Percentiles rank a stretch among this genome's conserved stretches.
Conservation (phyloP, 495 filamentous ascomycete genomes). For the Podospora sp. region DNA sequence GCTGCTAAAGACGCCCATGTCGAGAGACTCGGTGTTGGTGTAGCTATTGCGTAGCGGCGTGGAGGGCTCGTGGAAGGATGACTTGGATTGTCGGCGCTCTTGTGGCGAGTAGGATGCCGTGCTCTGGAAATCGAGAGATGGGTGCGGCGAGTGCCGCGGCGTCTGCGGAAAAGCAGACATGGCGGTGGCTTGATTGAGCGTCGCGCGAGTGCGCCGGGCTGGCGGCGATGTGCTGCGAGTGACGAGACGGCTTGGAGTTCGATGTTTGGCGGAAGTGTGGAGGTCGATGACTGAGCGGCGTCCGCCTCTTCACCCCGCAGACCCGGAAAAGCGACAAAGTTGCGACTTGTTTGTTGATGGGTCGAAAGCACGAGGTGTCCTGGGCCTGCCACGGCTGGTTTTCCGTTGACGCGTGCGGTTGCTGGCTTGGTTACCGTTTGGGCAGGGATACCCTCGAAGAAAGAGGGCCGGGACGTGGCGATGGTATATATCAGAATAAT, state of each 20-base stretch:
- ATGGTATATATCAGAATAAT: slow-evolving; percentile 17
- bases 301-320: not conserved
- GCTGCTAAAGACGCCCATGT: slow-evolving; percentile 53
- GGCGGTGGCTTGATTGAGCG: slow-evolving; percentile 5
- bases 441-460: slow-evolving; percentile 24
- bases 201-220: not conserved
- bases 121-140: slow-evolving; percentile 63
- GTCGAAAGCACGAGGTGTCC: not conserved
- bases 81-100: slow-evolving; percentile 56
- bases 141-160: slow-evolving; percentile 65
- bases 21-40: slow-evolving; percentile 48
- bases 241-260: not conserved
- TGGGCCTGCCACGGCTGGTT: not conserved
- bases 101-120: slow-evolving; percentile 47
- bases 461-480: not conserved
- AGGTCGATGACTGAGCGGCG: not conserved
- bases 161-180: slow-evolving; percentile 60
- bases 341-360: slow-evolving; percentile 3
- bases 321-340: not conserved
- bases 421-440: slow-evolving; percentile 20
- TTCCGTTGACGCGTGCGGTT: slow-evolving; percentile 22
- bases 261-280: not conserved
- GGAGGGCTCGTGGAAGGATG: slow-evolving; percentile 64
- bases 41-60: slow-evolving; percentile 59
- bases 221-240: not conserved